phyloP scores from a whole-genome alignment of 805 yeast species.

The Metschnikowia orientalis region DNA sequence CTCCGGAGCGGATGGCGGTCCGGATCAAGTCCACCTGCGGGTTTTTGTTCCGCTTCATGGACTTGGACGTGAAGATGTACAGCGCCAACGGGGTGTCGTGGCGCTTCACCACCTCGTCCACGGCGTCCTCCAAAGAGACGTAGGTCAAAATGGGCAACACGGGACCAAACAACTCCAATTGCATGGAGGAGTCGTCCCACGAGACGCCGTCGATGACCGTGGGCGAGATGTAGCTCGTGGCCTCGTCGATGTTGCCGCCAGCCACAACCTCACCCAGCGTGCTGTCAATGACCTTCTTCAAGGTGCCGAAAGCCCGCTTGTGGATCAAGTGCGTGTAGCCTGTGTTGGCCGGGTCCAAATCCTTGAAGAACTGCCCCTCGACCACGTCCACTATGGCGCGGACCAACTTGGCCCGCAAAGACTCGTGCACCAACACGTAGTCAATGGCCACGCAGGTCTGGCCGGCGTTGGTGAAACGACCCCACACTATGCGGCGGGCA shows the following conservation, averaged over 20 bases:
- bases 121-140: slow-evolving; percentile 38
- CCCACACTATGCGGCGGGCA: slow-evolving; percentile 70
- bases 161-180: slow-evolving; percentile 80
- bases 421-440: slow-evolving; percentile 64
- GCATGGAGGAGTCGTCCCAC: slow-evolving; percentile 69
- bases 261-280: slow-evolving; percentile 51
- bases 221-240: slow-evolving; percentile 58
- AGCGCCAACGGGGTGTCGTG: slow-evolving; percentile 81
- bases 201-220: slow-evolving; percentile 62
- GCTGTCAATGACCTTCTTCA: slow-evolving; percentile 39
- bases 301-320: slow-evolving; percentile 46
- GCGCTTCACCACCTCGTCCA: slow-evolving; percentile 38
- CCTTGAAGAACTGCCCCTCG: slow-evolving; percentile 43
- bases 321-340: slow-evolving; percentile 59
- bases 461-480: slow-evolving; percentile 75
- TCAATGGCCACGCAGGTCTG: slow-evolving; percentile 92
- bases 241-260: slow-evolving; percentile 43
- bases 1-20: slow-evolving; percentile 65
- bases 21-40: slow-evolving; percentile 41
- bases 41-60: slow-evolving; percentile 45
- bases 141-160: slow-evolving; percentile 68
- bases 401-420: slow-evolving; percentile 50
- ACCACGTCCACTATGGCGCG: slow-evolving; percentile 36
- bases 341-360: slow-evolving; percentile 22
- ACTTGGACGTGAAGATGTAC: slow-evolving; percentile 55